Evolutionary conservation across 2,329 filamentous ascomycete species (phyloP).

Genomic region (Colletotrichum orbiculare): DNA sequence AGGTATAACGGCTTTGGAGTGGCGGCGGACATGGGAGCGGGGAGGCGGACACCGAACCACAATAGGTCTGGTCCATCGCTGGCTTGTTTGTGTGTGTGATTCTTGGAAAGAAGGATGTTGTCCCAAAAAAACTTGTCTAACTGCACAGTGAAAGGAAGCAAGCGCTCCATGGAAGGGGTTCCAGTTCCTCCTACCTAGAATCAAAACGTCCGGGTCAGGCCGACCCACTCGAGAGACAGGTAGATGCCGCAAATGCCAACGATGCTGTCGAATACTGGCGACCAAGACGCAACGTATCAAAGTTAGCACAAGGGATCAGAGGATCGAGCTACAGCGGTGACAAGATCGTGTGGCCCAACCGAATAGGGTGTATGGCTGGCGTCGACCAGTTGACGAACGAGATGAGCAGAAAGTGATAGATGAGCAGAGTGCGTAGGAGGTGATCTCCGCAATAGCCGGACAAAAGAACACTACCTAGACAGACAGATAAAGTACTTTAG

Average conservation of each 20-base stretch:
- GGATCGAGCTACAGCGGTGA: not conserved
- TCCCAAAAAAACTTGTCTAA: slow-evolving; percentile 3
- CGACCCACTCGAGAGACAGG: slow-evolving; percentile 2
- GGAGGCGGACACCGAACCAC: slow-evolving; percentile 31
- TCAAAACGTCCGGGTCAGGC: not conserved
- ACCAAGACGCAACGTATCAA: slow-evolving; percentile 9
- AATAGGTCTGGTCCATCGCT: slow-evolving; percentile 11
- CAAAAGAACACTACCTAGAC: not conserved
- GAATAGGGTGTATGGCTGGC: not conserved
- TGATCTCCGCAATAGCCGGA: slow-evolving; percentile 5
- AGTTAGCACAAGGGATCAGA: not conserved
- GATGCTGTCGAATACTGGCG: not conserved
- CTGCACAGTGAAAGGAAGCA: too few relatives aligned
- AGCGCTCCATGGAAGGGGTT: too few relatives aligned
- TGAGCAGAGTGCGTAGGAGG: slow-evolving; percentile 4
- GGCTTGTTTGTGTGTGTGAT: slow-evolving; percentile 5
- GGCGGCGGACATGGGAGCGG: slow-evolving; percentile 18
- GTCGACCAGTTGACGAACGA: not conserved
- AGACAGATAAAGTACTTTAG: not conserved
- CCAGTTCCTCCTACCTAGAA: too few relatives aligned
- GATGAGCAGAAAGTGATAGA: not conserved
- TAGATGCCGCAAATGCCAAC: slow-evolving; percentile 1
- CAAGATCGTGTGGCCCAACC: not conserved
- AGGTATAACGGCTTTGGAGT: slow-evolving; percentile 30
- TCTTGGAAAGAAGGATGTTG: slow-evolving; percentile 6